Evolutionary conservation across 371 early-diverging fungal genomes (phyloP), one percentile per base, ranked within the genome.

Genomic region (Cokeromyces recurvatus): DNA sequence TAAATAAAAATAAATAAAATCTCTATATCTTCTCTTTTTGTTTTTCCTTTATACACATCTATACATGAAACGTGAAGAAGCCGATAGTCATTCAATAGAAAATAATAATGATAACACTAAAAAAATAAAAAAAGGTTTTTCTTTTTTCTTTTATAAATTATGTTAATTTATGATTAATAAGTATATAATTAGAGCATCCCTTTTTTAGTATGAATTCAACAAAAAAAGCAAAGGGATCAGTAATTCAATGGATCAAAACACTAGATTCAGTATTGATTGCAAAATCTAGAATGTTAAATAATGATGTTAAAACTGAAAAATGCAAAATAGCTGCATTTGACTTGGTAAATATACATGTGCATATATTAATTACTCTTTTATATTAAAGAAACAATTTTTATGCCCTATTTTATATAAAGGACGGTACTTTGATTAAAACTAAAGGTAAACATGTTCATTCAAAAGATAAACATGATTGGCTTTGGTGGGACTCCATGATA

Each of bases 281-380:
- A 23, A 53, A 43, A 42, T 32, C 53, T 0, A 23, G 25, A 15
- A 48, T 35, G 9, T n/a, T n/a, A 24, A 27, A 10, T 29, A 29
- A 29, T 8, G 29, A 29, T 29, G 35, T 11, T 34, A 53, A 58
- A 15, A 8, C 44, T 14, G 44, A 31, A 15, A 45, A 48, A 19
- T 32, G 59, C 2, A 86, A 79, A 48, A 71, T 93, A 31, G 91
- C 92, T 3, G 83, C 88, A 0, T 93, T 90, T 61, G 94, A 93
- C 60, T 68, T 93, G 48, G 89, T 73, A 73, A 39, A 48, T 7
- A 5, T 0, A 45, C 21, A 43, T 3, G 16, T n/a, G n/a, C n/a
- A n/a, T n/a, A n/a, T n/a, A n/a, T n/a, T n/a, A n/a, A n/a, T n/a
- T n/a, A 5, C 29, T 29, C 11, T 29, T 29, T 16, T 1, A 24